Percentiles rank a stretch among this genome's conserved stretches.
Conservation (phyloP, 805 yeast genomes). For the Lipomyces oligophaga region DNA sequence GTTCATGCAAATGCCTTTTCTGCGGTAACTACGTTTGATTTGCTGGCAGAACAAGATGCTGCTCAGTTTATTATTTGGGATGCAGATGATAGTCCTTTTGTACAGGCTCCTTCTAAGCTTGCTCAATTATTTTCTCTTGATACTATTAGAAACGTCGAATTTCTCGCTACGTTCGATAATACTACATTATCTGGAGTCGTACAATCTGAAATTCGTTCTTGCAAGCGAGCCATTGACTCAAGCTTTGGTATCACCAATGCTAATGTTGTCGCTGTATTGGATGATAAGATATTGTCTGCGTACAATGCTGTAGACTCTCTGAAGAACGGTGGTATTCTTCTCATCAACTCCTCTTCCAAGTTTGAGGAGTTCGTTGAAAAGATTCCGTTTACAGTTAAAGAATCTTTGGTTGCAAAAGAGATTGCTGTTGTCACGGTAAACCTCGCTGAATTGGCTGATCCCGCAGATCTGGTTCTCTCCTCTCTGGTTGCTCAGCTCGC, state of each 20-base stretch:
- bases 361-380: constrained; percentile 42
- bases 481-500: constrained; percentile 74
- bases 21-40: constrained; percentile 30
- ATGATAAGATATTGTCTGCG: constrained; percentile 49
- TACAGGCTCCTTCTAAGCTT: constrained; percentile 57
- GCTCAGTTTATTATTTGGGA: constrained; percentile 58
- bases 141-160: constrained; percentile 45
- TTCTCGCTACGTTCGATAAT: constrained; percentile 70
- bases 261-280: constrained; percentile 62
- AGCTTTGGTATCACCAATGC: constrained; percentile 50
- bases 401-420: constrained; percentile 12
- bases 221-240: constrained; percentile 36
- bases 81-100: constrained; percentile 55
- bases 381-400: constrained; percentile 17
- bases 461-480: constrained; percentile 64
- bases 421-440: constrained; percentile 19
- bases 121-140: constrained; percentile 68
- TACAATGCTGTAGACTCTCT: constrained; percentile 63
- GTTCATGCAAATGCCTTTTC: constrained; percentile 30
- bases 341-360: constrained; percentile 49
- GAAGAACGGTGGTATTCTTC: constrained; percentile 52
- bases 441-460: constrained; percentile 32
- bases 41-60: constrained; percentile 42
- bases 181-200: constrained; percentile 66
- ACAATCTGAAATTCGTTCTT: constrained; percentile 57